Conservation (phyloP, 768 basidiomycete species). For the Tricholoma furcatifolium region DNA sequence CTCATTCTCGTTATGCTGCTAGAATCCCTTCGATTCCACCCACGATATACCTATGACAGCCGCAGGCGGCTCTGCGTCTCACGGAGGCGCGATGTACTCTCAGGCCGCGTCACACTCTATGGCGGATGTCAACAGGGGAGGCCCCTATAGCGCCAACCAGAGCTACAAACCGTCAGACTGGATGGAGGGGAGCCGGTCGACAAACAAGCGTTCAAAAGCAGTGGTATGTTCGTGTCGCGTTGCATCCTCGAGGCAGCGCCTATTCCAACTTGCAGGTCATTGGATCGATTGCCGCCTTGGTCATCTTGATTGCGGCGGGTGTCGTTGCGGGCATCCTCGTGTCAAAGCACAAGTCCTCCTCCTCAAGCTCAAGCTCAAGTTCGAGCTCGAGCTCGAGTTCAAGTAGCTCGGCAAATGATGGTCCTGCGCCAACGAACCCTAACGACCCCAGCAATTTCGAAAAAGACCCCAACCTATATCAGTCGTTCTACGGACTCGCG, state of each 20-base stretch:
- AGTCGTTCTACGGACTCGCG: conserved; percentile 83
- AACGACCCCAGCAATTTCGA: conserved; percentile 79
- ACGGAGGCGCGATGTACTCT: conserved; percentile 17
- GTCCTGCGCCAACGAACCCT: conserved; percentile 31
- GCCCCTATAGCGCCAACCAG: conserved; percentile 8
- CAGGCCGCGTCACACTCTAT: conserved; percentile 17
- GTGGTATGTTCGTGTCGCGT: conserved; percentile 15
- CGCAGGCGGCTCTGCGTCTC: conserved; percentile 6
- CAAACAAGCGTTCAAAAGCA: conserved; percentile 21
- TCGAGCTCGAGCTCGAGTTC: conserved; percentile 15
- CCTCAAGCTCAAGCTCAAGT: conserved; percentile 16
- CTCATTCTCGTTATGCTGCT: conserved; percentile 6
- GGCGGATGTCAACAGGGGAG: conserved; percentile 9
- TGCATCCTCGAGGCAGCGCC: not conserved
- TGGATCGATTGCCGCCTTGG: conserved; percentile 34
- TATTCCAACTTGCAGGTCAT: conserved; percentile 38
- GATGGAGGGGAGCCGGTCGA: conserved; percentile 12
- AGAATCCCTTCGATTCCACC: conserved; percentile 17
- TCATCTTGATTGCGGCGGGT: conserved; percentile 43
- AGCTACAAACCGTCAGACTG: conserved; percentile 18
- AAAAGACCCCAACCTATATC: conserved; percentile 65
- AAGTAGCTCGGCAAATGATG: conserved; percentile 3
- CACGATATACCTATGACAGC: conserved; percentile 17
- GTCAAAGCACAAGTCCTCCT: conserved; percentile 32
- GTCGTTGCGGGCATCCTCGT: conserved; percentile 60